Conservation (phyloP, 2,329 filamentous ascomycete genomes). For the Fonsecaea multimorphosa region DNA sequence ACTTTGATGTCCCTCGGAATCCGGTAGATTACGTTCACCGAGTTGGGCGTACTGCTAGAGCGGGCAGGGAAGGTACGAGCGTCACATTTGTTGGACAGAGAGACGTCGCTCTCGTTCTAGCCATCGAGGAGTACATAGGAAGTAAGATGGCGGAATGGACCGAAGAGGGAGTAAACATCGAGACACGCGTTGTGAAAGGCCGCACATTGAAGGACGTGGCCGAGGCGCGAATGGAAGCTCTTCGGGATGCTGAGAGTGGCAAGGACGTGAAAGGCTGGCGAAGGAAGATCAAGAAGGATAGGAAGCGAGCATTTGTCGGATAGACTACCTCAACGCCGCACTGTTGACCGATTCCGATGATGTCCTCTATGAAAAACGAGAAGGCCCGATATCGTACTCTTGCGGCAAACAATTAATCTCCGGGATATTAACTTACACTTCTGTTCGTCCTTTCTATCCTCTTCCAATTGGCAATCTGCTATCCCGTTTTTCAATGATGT, state of each 20-base stretch:
- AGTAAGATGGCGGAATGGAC: conserved; percentile 83
- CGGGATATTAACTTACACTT: neutral
- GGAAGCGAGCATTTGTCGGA: conserved; percentile 16
- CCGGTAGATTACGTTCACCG: conserved; percentile 97
- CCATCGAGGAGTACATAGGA: conserved; percentile 81
- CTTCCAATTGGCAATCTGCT: neutral
- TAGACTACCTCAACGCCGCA: conserved; percentile 6
- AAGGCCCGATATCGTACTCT: neutral
- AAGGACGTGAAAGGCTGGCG: conserved; percentile 89
- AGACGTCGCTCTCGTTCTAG: conserved; percentile 87
- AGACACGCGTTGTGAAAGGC: conserved; percentile 83
- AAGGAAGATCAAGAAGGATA: conserved; percentile 49
- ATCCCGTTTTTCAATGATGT: neutral
- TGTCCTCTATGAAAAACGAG: neutral
- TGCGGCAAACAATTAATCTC: neutral
- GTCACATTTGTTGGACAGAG: conserved; percentile 91
- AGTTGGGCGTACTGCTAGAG: conserved; percentile 92
- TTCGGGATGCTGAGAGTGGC: conserved; percentile 89
- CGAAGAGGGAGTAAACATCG: conserved; percentile 93
- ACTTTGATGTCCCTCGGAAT: conserved; percentile 95
- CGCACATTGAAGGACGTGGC: conserved; percentile 80
- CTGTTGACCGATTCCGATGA: neutral
- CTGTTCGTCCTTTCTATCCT: neutral
- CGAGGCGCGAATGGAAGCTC: conserved; percentile 93
- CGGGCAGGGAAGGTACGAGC: conserved; percentile 79